Conservation (phyloP, 164 flowering plant genomes). For the Vitis amurensis region DNA sequence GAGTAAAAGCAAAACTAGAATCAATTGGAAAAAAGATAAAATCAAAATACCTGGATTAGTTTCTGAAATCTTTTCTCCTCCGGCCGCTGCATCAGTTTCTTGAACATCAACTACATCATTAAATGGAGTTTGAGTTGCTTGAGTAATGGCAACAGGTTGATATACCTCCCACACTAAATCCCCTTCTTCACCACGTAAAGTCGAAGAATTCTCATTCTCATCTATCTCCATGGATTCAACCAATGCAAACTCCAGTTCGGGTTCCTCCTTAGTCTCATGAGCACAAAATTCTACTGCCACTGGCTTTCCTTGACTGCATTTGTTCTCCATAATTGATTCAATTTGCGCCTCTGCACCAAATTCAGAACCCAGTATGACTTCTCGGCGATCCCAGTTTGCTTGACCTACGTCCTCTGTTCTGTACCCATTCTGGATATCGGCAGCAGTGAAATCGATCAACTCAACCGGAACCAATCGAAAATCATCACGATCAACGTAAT, state of each 20-base stretch:
- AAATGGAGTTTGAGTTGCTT: slow-evolving; percentile 22
- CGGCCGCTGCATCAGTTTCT: slow-evolving; percentile 17
- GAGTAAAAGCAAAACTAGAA: not conserved
- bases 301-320: slow-evolving; percentile 17
- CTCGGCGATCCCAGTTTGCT: slow-evolving; percentile 13
- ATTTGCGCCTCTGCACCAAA: slow-evolving; percentile 7
- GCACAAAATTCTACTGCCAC: slow-evolving; percentile 8
- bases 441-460: slow-evolving; percentile 30
- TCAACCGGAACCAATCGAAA: slow-evolving; percentile 55
- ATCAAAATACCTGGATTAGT: slow-evolving; percentile 32
- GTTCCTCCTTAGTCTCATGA: slow-evolving; percentile 14
- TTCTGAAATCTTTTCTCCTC: slow-evolving; percentile 24
- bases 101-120: slow-evolving; percentile 18
- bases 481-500: slow-evolving; percentile 42
- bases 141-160: slow-evolving; percentile 29
- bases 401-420: slow-evolving; percentile 18
- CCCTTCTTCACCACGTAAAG: slow-evolving; percentile 21
- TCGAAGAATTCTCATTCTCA: slow-evolving; percentile 29
- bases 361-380: slow-evolving; percentile 17
- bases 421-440: slow-evolving; percentile 13
- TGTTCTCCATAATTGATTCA: slow-evolving; percentile 14
- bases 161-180: slow-evolving; percentile 12
- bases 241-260: slow-evolving; percentile 7
- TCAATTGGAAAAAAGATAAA: not conserved
- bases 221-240: slow-evolving; percentile 29